Evolutionary conservation across 768 basidiomycete species (phyloP).

Genomic region (Hypholoma fasciculare): DNA sequence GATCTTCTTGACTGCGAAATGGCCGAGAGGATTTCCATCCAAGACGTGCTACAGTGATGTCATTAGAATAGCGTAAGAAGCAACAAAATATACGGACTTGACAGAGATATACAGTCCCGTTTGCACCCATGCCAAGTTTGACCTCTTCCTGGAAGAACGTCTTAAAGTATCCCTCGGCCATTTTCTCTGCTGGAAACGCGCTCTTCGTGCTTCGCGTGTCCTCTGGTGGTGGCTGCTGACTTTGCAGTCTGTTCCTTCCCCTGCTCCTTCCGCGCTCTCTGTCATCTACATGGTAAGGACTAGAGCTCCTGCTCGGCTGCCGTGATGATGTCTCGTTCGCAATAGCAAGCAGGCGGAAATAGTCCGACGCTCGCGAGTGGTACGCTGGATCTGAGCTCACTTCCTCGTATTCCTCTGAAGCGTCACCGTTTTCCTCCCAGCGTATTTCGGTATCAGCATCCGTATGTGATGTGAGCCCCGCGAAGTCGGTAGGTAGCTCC

Average conservation of each 20-base stretch:
- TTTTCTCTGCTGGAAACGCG: slow-evolving; percentile 64
- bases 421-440: slow-evolving; percentile 5
- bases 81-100: slow-evolving; percentile 46
- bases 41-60: slow-evolving; percentile 64
- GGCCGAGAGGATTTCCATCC: slow-evolving; percentile 85
- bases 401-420: slow-evolving; percentile 16
- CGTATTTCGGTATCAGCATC: slow-evolving; percentile 12
- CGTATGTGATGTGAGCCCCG: slow-evolving; percentile 12
- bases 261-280: slow-evolving; percentile 1
- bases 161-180: slow-evolving; percentile 93
- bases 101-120: slow-evolving; percentile 87
- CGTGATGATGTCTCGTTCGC: slow-evolving; percentile 65
- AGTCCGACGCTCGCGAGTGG: slow-evolving; percentile 66
- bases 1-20: slow-evolving; percentile 96
- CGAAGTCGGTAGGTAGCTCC: slow-evolving; percentile 48
- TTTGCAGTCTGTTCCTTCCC: slow-evolving; percentile 4
- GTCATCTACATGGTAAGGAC: slow-evolving; percentile 10
- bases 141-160: slow-evolving; percentile 91
- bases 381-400: slow-evolving; percentile 40
- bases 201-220: slow-evolving; percentile 17
- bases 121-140: slow-evolving; percentile 92
- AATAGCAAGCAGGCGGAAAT: slow-evolving; percentile 76
- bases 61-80: background rate
- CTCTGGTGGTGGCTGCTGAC: slow-evolving; percentile 4
- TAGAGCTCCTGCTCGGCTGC: slow-evolving; percentile 17